A percentile compares a stretch with the other conserved stretches of the same genome.
Conservation (phyloP, 2,329 filamentous ascomycete species). For the Fusarium torulosum region DNA sequence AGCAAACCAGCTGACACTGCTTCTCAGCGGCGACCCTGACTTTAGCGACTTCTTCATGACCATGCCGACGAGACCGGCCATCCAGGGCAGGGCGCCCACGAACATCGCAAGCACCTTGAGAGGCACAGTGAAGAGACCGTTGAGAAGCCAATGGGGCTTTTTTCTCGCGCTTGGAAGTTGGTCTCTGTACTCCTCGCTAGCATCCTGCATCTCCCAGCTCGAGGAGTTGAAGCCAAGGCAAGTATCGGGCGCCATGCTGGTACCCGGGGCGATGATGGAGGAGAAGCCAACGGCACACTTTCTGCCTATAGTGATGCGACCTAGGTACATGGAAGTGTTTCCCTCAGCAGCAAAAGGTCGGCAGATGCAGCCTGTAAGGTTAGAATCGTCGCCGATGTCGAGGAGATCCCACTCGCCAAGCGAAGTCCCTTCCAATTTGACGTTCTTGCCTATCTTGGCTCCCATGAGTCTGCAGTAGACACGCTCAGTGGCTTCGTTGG, state of each 20-base stretch:
- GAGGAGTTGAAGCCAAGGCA: constrained; percentile 21
- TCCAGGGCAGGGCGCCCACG: constrained; percentile 5
- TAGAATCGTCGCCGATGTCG: not conserved
- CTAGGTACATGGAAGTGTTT: constrained; percentile 20
- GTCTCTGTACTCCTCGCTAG: constrained; percentile 7
- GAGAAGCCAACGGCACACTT: constrained; percentile 9
- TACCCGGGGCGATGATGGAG: constrained; percentile 2
- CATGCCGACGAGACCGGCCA: constrained; percentile 13
- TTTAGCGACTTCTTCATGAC: not conserved
- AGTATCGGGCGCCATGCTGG: not conserved
- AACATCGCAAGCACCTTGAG: not conserved
- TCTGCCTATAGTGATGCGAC: not conserved
- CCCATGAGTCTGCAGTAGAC: constrained; percentile 13
- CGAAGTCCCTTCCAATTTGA: not conserved
- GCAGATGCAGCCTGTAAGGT: not conserved
- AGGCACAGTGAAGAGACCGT: not conserved
- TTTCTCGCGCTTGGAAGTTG: constrained; percentile 14
- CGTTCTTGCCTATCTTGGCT: not conserved
- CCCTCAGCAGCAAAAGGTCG: constrained; percentile 18
- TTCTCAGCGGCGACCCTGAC: not conserved
- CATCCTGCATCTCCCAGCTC: constrained; percentile 16
- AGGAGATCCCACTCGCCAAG: constrained; percentile 10
- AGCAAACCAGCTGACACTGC: constrained; percentile 15
- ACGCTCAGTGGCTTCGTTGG: not conserved
- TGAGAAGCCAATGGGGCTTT: constrained; percentile 2